Evolutionary conservation across 2,329 filamentous ascomycete species (phyloP).

Genomic region (Zasmidium citrigriseum): DNA sequence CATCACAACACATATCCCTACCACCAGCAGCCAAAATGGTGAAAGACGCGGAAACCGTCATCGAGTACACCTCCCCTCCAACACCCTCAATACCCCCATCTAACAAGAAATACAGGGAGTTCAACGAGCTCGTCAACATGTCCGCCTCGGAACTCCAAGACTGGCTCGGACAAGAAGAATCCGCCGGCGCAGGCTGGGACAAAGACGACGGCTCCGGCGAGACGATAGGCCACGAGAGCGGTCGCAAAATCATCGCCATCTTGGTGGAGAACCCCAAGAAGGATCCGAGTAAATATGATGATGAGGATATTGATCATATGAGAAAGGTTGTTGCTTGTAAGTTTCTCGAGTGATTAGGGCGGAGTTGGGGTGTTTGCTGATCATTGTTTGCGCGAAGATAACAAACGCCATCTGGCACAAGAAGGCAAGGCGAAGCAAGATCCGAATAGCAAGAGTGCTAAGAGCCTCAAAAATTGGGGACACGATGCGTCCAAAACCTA

Average conservation of each 20-base stretch:
- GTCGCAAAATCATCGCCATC: conserved; percentile 64
- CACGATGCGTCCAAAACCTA: not conserved
- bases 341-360: too few relatives aligned
- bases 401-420: conserved; percentile 67
- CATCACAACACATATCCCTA: not conserved
- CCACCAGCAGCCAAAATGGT: conserved; percentile 44
- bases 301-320: conserved; percentile 54
- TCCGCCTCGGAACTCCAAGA: conserved; percentile 59
- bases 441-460: conserved; percentile 58
- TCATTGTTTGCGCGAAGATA: conserved; percentile 38
- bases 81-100: not conserved
- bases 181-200: conserved; percentile 59
- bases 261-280: conserved; percentile 63
- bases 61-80: conserved; percentile 39
- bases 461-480: conserved; percentile 63
- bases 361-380: not conserved
- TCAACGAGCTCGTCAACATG: conserved; percentile 70
- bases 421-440: conserved; percentile 60
- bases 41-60: conserved; percentile 54
- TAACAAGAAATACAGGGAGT: conserved; percentile 49
- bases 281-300: conserved; percentile 57
- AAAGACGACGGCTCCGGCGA: conserved; percentile 61
- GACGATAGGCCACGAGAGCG: conserved; percentile 64
- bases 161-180: conserved; percentile 63
- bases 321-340: conserved; percentile 56